Conservation (phyloP, 345 rosid genomes). For the Lumnitzera racemosa region DNA sequence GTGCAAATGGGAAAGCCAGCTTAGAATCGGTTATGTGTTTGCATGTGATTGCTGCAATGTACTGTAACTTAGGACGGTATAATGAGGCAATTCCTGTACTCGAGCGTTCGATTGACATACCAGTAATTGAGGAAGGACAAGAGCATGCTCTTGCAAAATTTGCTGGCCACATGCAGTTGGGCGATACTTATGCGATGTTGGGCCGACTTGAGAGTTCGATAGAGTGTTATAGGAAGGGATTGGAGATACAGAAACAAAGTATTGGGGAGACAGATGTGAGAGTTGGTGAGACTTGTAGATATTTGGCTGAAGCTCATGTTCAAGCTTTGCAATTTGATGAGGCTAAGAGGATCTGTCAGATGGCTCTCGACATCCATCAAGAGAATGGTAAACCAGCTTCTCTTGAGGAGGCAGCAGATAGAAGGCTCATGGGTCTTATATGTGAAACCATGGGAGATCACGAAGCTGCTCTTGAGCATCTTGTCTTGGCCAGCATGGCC, state of each 20-base stretch:
- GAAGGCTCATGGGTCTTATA: conserved; percentile 91
- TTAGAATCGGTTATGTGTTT: conserved; percentile 78
- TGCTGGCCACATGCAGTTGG: conserved; percentile 90
- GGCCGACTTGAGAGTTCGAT: conserved; percentile 79
- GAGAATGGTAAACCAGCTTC: conserved; percentile 58
- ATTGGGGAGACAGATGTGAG: conserved; percentile 71
- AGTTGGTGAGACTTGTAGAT: conserved; percentile 81
- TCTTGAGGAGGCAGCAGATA: conserved; percentile 79
- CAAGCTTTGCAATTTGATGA: conserved; percentile 81
- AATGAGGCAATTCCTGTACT: conserved; percentile 76
- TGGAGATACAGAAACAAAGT: conserved; percentile 63
- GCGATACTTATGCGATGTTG: conserved; percentile 83
- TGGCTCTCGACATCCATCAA: conserved; percentile 63
- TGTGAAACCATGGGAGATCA: conserved; percentile 82
- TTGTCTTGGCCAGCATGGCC: conserved; percentile 88
- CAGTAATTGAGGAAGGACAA: conserved; percentile 54
- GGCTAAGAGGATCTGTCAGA: conserved; percentile 60
- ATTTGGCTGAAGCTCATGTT: conserved; percentile 80
- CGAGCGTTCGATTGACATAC: conserved; percentile 67
- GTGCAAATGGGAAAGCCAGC: conserved; percentile 52
- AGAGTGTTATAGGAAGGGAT: conserved; percentile 58
- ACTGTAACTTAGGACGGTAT: conserved; percentile 70
- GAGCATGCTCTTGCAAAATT: conserved; percentile 84
- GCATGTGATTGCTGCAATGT: conserved; percentile 76
- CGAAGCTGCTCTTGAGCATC: conserved; percentile 81